Conservation (phyloP, 2,329 filamentous ascomycete genomes). For the Thelonectria rubi region DNA sequence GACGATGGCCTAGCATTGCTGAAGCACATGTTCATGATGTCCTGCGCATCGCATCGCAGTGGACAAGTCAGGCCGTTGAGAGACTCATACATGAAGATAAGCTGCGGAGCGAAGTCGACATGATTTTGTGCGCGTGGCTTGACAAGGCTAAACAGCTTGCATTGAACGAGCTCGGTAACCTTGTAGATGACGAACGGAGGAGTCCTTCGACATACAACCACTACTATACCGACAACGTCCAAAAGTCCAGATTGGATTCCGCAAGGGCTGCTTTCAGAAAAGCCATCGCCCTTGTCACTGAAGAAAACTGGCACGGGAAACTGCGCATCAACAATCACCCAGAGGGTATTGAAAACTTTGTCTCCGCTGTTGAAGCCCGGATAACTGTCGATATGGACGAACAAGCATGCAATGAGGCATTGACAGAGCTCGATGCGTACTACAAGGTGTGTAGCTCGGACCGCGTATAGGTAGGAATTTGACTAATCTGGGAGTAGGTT, state of each 20-base stretch:
- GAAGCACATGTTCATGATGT: conserved; percentile 22
- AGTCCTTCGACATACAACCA: conserved; percentile 35
- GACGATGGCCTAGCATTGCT: conserved; percentile 24
- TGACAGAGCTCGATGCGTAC: conserved; percentile 33
- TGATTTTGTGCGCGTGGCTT: conserved; percentile 20
- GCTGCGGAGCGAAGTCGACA: conserved; percentile 5
- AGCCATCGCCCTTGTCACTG: conserved; percentile 5
- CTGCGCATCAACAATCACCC: conserved; percentile 17
- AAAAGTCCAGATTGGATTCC: conserved; percentile 20
- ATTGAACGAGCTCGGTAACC: conserved; percentile 21
- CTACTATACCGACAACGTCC: conserved; percentile 28
- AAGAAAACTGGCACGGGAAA: conserved; percentile 13
- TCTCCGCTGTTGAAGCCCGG: conserved; percentile 14
- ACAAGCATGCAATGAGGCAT: conserved; percentile 32
- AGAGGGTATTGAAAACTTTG: conserved; percentile 18
- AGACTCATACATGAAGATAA: conserved; percentile 13
- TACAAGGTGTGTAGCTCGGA: conserved; percentile 33
- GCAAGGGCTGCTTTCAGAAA: conserved; percentile 19
- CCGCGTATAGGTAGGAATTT: neutral
- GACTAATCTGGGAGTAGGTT: conserved; percentile 6
- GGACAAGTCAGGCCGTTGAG: neutral
- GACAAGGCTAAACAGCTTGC: conserved; percentile 13
- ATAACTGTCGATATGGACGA: conserved; percentile 31
- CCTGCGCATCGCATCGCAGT: conserved; percentile 13
- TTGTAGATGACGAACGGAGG: conserved; percentile 22